These are phyloP conservation scores for Ogataea pilisensis DNA, from an alignment of 805 yeast genomes.

Conservation along the genomic window DNA sequence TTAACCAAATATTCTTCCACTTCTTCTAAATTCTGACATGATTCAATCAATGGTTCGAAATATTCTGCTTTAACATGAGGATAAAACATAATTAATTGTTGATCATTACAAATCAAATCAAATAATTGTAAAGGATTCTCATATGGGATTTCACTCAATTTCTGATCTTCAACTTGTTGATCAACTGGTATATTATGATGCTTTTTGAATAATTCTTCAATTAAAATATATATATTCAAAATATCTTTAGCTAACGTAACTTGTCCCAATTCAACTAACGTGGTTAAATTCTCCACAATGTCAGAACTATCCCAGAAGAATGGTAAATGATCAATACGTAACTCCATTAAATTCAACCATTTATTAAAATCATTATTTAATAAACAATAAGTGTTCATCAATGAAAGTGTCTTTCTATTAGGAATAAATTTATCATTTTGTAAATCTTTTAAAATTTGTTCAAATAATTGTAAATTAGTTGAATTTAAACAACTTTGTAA, in stretches of 20 bases:
- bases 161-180: conserved; percentile 10
- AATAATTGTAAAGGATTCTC: conserved; percentile 21
- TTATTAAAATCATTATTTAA: conserved; percentile 9
- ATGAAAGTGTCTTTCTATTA: conserved; percentile 16
- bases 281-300: conserved; percentile 9
- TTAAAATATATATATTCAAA: conserved; percentile 14
- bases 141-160: conserved; percentile 11
- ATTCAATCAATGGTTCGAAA: conserved; percentile 15
- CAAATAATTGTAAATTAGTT: conserved; percentile 13
- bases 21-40: conserved; percentile 6
- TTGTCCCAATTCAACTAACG: conserved; percentile 13
- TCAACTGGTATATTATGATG: conserved; percentile 3
- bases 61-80: conserved; percentile 17
- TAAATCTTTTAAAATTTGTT: conserved; percentile 14
- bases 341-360: conserved; percentile 20
- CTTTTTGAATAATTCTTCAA: conserved; percentile 14
- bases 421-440: conserved; percentile 12
- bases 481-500: conserved; percentile 15
- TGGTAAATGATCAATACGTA: conserved; percentile 13
- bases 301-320: conserved; percentile 14
- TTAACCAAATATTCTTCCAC: conserved; percentile 6
- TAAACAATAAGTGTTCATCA: conserved; percentile 14
- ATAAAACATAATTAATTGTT: conserved; percentile 18
- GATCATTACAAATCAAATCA: conserved; percentile 18
- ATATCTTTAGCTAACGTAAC: conserved; percentile 18